Evolutionary conservation across 176 grass and related monocot species (phyloP), one percentile per base, ranked within the genome.

Genomic region (Carex pumila): DNA sequence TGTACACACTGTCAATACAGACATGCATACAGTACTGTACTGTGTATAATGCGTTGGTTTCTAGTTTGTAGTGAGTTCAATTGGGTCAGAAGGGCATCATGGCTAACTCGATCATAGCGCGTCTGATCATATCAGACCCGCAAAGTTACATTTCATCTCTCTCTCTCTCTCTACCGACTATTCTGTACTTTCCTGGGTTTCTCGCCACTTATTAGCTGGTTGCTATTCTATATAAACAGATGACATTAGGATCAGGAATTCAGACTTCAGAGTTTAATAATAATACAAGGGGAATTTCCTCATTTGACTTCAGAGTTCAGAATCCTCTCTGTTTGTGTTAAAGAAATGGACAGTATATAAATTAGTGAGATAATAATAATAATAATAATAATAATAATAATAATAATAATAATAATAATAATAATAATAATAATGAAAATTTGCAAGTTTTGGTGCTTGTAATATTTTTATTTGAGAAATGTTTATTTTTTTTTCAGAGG

Each of bases 131-230:
- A 81, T 63, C 53, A 39, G 78, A 81, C 58, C n/a, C 17, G 68
- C 39, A 6, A 71, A 71, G 39, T 71, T 19, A 34, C 14, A 71
- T 71, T 45, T 3, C 68, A 59, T 63, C 59, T 45, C 41, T 45
- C 41, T 43, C 41, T 43, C 41, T 7, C 41, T 43, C 41, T 81
- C 13, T 31, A 81, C 79, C 57, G 32, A 81, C 34, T 63, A 39
- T 81, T 81, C 3, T 81, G 79, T 81, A 81, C 56, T 81, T 81
- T 58, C 34, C 25, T 31, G 22, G 62, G 31, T 29, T 67, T 36
- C 65, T 58, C 52, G 69, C 50, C 52, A 53, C 32, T 25, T 29
- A 58, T 22, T 31, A 56, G 75, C 50, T 17, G 34, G 22, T 79
- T 59, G 49, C 22, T 58, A 34, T 45, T 79, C 2, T 9, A 77